These are phyloP conservation scores for Deinandra increscens DNA, from an alignment of 129 eudicot species.

Conservation along the genomic window DNA sequence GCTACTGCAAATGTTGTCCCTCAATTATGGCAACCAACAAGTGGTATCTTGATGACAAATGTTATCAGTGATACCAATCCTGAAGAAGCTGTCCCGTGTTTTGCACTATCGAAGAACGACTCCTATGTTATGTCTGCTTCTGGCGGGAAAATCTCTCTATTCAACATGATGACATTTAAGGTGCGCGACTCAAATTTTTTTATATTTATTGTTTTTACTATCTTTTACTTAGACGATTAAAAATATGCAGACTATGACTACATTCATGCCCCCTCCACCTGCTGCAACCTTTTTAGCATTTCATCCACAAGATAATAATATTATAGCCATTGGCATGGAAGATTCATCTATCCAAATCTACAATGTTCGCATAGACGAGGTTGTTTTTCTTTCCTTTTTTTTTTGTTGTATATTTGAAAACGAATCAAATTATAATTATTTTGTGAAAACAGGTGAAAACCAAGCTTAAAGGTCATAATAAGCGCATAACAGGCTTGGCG, in stretches of 20 bases:
- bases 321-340: constrained; percentile 91
- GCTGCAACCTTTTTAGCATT: constrained; percentile 90
- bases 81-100: constrained; percentile 82
- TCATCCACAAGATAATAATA: constrained; percentile 87
- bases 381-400: constrained; percentile 6
- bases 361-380: constrained; percentile 88
- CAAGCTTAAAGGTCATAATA: constrained; percentile 82
- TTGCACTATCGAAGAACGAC: constrained; percentile 85
- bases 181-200: constrained; percentile 26
- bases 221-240: not conserved
- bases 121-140: constrained; percentile 92
- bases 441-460: constrained; percentile 59
- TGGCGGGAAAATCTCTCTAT: constrained; percentile 82
- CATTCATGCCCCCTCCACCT: constrained; percentile 93
- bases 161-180: constrained; percentile 93
- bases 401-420: not conserved
- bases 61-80: constrained; percentile 67
- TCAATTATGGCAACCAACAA: constrained; percentile 82
- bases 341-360: constrained; percentile 87
- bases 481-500: constrained; percentile 82
- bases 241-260: constrained; percentile 75
- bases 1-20: constrained; percentile 66
- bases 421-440: not conserved
- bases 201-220: not conserved
- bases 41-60: constrained; percentile 85